Evolutionary conservation across 2,329 filamentous ascomycete genomes (phyloP), one percentile per base, ranked within the genome.

Genomic region (Penicillium sp.): DNA sequence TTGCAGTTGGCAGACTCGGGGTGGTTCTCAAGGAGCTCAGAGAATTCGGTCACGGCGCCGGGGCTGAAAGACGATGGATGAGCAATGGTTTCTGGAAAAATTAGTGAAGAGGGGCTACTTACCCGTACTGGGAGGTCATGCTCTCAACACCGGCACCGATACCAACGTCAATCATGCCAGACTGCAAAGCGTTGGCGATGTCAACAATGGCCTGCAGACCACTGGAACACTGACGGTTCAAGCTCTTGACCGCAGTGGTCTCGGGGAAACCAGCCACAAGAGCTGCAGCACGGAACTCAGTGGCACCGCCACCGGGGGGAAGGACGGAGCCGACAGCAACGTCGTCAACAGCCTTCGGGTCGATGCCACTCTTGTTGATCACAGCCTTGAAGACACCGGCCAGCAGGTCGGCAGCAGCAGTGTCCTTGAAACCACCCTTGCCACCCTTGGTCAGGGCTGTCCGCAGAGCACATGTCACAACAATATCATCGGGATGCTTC

Each of bases 371-470:
- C 57, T 88, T 86, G 41, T 86, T 76, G 62, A 97, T 77, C 51
- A 97, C 74, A 44, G 82, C 83, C 70, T 83, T 84, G 70, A 97
- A 83, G 32, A 88, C 83, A 56, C 87, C 88, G 35, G 82, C 81
- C 58, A 97, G 82, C 48, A 97, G 76, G 68, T 97, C 91, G 27
- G 88, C 80, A 5, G 86, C 87, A 39, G 81, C 77, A 7, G 93
- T 97, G 71, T 97, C 93, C 75, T 97, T 97, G 78, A 98, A 93
- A 34, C 82, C 85, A 54, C 93, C 93, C 71, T 89, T 90, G 59
- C 90, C 89, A 55, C 89, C 91, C 70, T 88, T 94, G 53, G 89
- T 95, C 69, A 97, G 83, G 59, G 93, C 81, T 11, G 88, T 94
- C 58, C 93, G 88, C 60, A 96, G 86, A 55, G 86, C 87, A 54